These are phyloP conservation scores for Tetradesmus obliquus DNA, from an alignment of 139 green algal genomes.

Conservation along the genomic window DNA sequence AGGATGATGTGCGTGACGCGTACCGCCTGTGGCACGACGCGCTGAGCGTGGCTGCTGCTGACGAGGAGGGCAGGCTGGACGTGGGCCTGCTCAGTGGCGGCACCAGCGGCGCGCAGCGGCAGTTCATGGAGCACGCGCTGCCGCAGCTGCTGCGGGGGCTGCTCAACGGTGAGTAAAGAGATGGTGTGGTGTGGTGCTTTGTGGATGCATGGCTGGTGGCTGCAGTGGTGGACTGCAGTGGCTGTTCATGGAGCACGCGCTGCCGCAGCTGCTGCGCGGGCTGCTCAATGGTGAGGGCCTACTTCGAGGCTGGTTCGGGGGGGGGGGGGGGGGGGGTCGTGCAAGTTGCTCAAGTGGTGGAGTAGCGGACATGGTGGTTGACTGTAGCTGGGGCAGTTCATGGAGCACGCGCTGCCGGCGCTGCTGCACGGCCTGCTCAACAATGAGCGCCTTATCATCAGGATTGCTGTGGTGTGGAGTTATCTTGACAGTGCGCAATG, in stretches of 20 bases:
- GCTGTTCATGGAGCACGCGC: slow-evolving; percentile 14
- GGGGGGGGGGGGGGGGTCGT: not conserved
- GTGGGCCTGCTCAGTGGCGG: slow-evolving; percentile 24
- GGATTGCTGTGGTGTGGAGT: not conserved
- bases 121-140: slow-evolving; percentile 34
- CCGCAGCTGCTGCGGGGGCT: slow-evolving; percentile 29
- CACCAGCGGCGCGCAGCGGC: slow-evolving; percentile 28
- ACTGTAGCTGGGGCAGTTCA: slow-evolving; percentile 18
- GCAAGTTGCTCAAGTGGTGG: not conserved
- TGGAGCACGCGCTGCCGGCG: slow-evolving; percentile 19
- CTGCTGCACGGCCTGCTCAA: slow-evolving; percentile 26
- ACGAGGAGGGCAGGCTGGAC: slow-evolving; percentile 39
- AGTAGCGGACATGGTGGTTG: not conserved
- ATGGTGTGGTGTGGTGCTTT: not conserved
- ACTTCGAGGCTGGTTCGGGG: not conserved
- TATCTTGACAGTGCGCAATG: not conserved
- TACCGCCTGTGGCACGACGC: slow-evolving; percentile 58
- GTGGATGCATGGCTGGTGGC: not conserved
- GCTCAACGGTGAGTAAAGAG: slow-evolving; percentile 14
- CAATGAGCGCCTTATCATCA: not conserved
- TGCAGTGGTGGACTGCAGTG: not conserved
- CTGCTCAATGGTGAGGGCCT: slow-evolving; percentile 14
- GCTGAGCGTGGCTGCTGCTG: slow-evolving; percentile 30
- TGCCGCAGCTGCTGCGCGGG: slow-evolving; percentile 33
- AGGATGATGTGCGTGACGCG: slow-evolving; percentile 77